phyloP scores from a whole-genome alignment of 1,284 basidiomycete genomes.

The Schizophyllum commune region DNA sequence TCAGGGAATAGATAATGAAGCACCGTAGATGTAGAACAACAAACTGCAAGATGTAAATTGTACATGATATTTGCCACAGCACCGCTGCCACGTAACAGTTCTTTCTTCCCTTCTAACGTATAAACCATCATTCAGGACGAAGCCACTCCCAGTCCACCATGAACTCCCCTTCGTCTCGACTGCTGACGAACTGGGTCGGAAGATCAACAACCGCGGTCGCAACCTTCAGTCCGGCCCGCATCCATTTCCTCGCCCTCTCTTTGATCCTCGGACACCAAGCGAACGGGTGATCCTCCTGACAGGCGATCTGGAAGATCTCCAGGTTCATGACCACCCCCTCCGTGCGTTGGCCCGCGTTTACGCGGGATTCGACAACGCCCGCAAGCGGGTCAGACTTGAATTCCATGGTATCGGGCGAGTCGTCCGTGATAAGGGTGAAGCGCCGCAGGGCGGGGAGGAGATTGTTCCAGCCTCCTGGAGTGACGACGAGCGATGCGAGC shows the following conservation, averaged over 20 bases:
- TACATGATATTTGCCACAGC: too few relatives aligned
- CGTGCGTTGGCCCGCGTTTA: not conserved
- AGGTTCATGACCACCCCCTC: not conserved
- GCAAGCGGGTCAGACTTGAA: not conserved
- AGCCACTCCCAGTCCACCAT: not conserved
- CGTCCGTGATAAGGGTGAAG: not conserved
- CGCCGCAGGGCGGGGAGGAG: not conserved
- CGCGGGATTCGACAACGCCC: not conserved
- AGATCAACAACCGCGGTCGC: not conserved
- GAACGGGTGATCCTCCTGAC: not conserved
- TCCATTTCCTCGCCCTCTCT: not conserved
- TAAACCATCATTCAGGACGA: not conserved
- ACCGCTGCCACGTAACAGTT: too few relatives aligned
- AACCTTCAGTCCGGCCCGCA: not conserved
- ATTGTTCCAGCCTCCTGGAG: not conserved
- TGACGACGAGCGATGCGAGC: not conserved
- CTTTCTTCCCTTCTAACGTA: too few relatives aligned
- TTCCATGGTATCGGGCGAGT: not conserved
- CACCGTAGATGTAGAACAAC: too few relatives aligned
- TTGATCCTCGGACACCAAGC: not conserved
- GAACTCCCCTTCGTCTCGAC: not conserved
- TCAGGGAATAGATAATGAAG: too few relatives aligned
- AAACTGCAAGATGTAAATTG: too few relatives aligned
- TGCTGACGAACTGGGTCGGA: not conserved
- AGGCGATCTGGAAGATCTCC: not conserved